Evolutionary conservation across 139 green algal species (phyloP).

Genomic region (Nannochloris sp.): DNA sequence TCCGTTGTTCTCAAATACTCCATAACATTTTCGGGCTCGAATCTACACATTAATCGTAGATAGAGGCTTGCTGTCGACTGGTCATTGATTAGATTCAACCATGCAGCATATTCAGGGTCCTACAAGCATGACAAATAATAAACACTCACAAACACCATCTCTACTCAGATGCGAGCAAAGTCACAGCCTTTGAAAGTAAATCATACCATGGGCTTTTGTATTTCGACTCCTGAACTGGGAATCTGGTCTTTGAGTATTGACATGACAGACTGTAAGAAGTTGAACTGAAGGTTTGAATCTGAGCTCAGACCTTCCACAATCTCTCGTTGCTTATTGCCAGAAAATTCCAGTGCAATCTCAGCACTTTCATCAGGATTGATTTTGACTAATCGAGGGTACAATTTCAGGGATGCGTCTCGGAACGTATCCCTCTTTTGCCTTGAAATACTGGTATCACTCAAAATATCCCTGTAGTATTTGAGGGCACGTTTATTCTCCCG

Average conservation of each 20-base stretch:
- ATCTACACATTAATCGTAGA: constrained; percentile 46
- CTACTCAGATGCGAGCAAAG: not conserved
- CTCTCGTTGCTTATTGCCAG: constrained; percentile 21
- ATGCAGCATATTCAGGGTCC: not conserved
- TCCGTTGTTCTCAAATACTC: constrained; percentile 47
- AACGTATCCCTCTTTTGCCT: not conserved
- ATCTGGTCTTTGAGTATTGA: constrained; percentile 1
- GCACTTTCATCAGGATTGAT: constrained; percentile 6
- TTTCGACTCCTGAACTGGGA: not conserved
- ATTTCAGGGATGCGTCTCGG: not conserved
- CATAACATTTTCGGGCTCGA: constrained; percentile 39
- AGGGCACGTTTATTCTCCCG: constrained; percentile 16
- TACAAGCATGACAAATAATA: constrained; percentile 8
- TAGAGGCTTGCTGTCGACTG: constrained; percentile 26
- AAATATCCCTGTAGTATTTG: constrained; percentile 29
- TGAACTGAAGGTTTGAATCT: constrained; percentile 32
- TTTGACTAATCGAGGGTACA: constrained; percentile 7
- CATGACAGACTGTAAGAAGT: constrained; percentile 9
- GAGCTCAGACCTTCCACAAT: constrained; percentile 17
- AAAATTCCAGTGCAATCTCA: constrained; percentile 26
- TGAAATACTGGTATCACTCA: constrained; percentile 2
- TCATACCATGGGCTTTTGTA: not conserved
- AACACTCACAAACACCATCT: not conserved
- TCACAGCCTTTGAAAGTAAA: not conserved
- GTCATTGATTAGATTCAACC: constrained; percentile 6